These are phyloP conservation scores for Mucor lusitanicus DNA, from an alignment of 371 early-diverging fungal species.

Conservation along the genomic window DNA sequence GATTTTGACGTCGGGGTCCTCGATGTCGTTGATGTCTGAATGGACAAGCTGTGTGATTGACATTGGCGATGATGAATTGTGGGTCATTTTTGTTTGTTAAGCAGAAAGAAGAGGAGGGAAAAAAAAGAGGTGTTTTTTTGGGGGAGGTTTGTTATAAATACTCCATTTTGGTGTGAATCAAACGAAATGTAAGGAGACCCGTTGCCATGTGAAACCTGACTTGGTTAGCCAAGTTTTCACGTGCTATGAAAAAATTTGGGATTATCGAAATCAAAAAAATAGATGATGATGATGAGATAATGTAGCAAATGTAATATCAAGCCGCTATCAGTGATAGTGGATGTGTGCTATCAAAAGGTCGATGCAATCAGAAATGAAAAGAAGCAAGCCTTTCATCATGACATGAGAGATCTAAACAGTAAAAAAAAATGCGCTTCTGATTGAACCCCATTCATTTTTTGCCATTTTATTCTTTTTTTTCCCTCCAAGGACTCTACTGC, in stretches of 20 bases:
- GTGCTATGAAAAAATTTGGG: conserved; percentile 2
- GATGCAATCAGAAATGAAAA: too few species aligned
- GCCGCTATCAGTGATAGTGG: too few species aligned
- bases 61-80: conserved; percentile 32
- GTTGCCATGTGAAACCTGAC: conserved; percentile 21
- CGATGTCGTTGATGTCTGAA: conserved; percentile 10
- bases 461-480: conserved; percentile 2
- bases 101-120: conserved; percentile 16
- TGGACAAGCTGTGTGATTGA: conserved; percentile 39
- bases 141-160: background rate
- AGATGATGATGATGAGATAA: too few species aligned
- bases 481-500: background rate
- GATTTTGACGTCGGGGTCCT: conserved; percentile 61
- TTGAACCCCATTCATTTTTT: conserved; percentile 9
- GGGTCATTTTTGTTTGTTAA: conserved; percentile 14
- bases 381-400: background rate
- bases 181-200: conserved; percentile 1
- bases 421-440: background rate
- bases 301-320: too few species aligned
- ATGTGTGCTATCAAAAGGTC: too few species aligned
- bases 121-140: conserved; percentile 5
- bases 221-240: conserved; percentile 8
- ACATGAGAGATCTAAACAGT: background rate
- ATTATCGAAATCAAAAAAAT: too few species aligned
- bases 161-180: background rate